Evolutionary conservation across 2,329 filamentous ascomycete species (phyloP), one percentile per base, ranked within the genome.

Genomic region (Ceratocystiopsis minuta): DNA sequence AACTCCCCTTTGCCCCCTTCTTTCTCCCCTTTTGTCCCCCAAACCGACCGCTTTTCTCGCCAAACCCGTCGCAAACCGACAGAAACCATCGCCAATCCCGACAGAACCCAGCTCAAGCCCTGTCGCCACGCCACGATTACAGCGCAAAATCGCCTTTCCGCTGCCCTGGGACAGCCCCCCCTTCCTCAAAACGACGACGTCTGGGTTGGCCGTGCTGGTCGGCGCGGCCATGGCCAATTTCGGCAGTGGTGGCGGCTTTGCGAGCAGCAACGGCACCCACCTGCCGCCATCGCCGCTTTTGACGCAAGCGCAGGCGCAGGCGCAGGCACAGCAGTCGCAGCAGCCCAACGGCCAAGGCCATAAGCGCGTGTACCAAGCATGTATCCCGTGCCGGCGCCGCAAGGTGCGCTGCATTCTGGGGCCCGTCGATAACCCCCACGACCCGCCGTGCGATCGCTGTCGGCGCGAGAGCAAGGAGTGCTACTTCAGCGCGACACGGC

Each of bases 381-480:
- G 72, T 54, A 75, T 76, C 39, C 72, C 72, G 7, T 76, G 72
- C 48, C 69, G 72, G 16, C 66, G 70, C 4, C 66, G 71, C 49
- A 77, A 77, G 55, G 71, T 78, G 20, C 66, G 72, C 45, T 76
- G 70, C 57, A 72, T 76, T 49, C 60, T 78, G 7, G 72, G 72
- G 44, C 80, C 78, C 53, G 88, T 96, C 56, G 90, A 96, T 62
- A 88, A 90, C 53, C 90, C 90, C 18, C 78, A 87, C 60, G 85
- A 93, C 53, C 88, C 88, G 43, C 90, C 90, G 3, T 98, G 90
- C 59, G 82, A 88, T 45, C 78, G 90, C 55, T 98, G 90, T 58
- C 80, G 86, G 41, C 78, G 90, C 51, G 90, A 98, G 66, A 85
- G 80, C 64, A 96, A 96, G 60, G 80, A 94, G 54, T 98, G 90